Evolutionary conservation across 345 rosid species (phyloP).

Genomic region (Eucalyptus tenuipes): DNA sequence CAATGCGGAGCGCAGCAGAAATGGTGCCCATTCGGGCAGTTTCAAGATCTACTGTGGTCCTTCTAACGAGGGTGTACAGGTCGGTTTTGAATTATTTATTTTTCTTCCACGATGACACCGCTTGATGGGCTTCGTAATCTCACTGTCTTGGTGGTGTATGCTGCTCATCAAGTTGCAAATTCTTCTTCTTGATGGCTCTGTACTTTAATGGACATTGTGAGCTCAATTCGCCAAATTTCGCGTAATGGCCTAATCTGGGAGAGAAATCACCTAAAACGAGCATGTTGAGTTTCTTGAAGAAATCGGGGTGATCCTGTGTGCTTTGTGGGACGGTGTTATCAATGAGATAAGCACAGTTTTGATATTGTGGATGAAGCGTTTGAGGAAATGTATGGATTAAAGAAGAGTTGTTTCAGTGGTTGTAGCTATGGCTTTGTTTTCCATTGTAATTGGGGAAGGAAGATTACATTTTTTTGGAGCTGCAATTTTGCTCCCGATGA

Average conservation of each 20-base stretch:
- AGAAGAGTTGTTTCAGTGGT: not conserved
- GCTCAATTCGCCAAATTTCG: not conserved
- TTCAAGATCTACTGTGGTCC: not conserved
- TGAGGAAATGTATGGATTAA: not conserved
- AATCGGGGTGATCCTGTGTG: not conserved
- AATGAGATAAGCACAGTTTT: not conserved
- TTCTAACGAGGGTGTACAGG: not conserved
- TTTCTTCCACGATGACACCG: not conserved
- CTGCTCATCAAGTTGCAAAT: not conserved
- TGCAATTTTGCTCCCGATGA: not conserved
- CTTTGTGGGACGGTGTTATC: not conserved
- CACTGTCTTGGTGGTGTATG: not conserved
- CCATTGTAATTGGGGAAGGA: not conserved
- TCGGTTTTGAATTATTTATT: not conserved
- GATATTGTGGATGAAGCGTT: not conserved
- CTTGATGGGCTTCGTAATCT: not conserved
- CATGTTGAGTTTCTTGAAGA: not conserved
- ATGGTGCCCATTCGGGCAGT: not conserved
- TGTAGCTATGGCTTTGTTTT: not conserved
- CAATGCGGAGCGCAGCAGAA: not conserved
- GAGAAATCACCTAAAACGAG: not conserved
- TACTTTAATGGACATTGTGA: conserved; percentile 7
- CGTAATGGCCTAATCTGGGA: not conserved
- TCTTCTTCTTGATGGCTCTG: not conserved
- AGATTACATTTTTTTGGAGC: not conserved